Evolutionary conservation across 495 filamentous ascomycete species (phyloP).

Genomic region (Hypoxylon fragiforme): DNA sequence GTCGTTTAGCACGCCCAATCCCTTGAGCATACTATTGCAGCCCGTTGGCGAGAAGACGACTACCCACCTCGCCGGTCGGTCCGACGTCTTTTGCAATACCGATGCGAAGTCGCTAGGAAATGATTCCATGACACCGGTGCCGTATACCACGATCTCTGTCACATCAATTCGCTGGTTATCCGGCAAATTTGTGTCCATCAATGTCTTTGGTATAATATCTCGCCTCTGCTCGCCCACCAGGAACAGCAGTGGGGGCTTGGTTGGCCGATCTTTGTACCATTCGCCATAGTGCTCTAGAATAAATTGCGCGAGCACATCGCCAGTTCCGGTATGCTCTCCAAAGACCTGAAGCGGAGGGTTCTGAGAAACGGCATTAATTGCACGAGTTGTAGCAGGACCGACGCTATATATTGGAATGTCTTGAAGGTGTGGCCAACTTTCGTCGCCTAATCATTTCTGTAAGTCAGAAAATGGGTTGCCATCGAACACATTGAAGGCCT

Average conservation of each 20-base stretch:
- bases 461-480: constrained; percentile 18
- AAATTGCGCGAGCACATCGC: constrained; percentile 71
- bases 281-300: constrained; percentile 73
- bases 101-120: constrained; percentile 68
- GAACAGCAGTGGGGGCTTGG: constrained; percentile 73
- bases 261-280: constrained; percentile 42
- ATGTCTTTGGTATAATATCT: constrained; percentile 81
- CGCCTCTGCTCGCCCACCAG: constrained; percentile 83
- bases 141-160: constrained; percentile 81
- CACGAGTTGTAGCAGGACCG: constrained; percentile 83
- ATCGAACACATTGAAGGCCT: constrained; percentile 12
- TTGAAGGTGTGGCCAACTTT: constrained; percentile 51
- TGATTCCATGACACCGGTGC: constrained; percentile 74
- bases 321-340: constrained; percentile 80
- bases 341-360: constrained; percentile 56
- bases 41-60: constrained; percentile 94
- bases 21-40: constrained; percentile 76
- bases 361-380: constrained; percentile 62
- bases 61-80: constrained; percentile 65
- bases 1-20: constrained; percentile 60
- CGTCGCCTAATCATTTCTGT: constrained; percentile 28
- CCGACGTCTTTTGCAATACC: constrained; percentile 47
- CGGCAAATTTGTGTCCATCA: constrained; percentile 58
- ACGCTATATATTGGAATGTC: constrained; percentile 79
- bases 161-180: constrained; percentile 57